Evolutionary conservation across 116 monocot species (phyloP), one percentile per base, ranked within the genome.

Genomic region (Trichopus zeylanicus): DNA sequence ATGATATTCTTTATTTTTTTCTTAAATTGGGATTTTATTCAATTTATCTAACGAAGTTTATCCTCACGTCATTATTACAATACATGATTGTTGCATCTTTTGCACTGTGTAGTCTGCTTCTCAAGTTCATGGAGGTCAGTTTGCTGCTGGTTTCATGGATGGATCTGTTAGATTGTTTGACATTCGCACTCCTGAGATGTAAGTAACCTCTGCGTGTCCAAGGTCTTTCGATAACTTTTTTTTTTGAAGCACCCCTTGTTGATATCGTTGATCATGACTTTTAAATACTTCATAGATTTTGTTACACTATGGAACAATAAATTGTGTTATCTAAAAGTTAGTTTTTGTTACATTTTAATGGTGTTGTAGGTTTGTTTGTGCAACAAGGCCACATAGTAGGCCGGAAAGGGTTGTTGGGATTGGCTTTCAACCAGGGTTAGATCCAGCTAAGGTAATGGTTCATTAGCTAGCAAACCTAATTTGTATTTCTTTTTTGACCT

Each of bases 381-480:
- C 65, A 48, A 67, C 84, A 55, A 76, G 71, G 48, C 79, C 91
- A 23, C 91, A 98, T 71, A 77, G 56, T 23, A 73, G 82, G 61
- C 69, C 80, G 46, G 82, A 87, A 71, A 81, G 75, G 28, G 97
- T 98, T 27, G 82, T 98, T 28, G 97, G 91, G 20, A 78, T 98
- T 75, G 91, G 97, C 42, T 98, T 98, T 72, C 97, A 98, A 68
- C 91, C 97, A 47, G 97, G 91, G 18, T 59, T 91, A 56, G 91
- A 91, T 67, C 70, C 81, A 37, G 53, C 70, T 13, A 98, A 98
- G 97, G 97, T 98, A 72, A 71, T 56, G 26, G 33, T 13, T 53
- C 28, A 53, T 26, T 8, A 15, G 2, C 16, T 42, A 3, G n/a
- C 42, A 42, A 1, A 1, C 12, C n/a, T n/a, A n/a, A n/a, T n/a